Conservation (phyloP, 2,329 filamentous ascomycete genomes). For the Penicillium freii region DNA sequence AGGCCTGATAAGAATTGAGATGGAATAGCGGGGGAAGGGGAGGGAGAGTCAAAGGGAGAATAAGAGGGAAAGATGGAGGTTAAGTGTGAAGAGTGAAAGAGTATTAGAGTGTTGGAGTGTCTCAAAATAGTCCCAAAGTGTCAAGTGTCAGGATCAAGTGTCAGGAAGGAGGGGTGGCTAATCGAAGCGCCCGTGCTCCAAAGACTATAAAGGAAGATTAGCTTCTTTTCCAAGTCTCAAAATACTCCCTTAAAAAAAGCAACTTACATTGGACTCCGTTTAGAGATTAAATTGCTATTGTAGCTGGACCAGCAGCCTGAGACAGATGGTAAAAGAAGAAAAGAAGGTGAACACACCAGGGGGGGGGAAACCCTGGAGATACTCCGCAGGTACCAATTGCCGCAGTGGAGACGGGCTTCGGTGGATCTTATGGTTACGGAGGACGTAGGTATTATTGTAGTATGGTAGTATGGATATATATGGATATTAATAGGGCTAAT, state of each 20-base stretch:
- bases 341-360: slow-evolving; percentile 2
- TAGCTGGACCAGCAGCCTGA: slow-evolving; percentile 13
- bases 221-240: background rate
- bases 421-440: background rate
- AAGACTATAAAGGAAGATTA: slow-evolving; percentile 4
- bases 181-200: slow-evolving; percentile 3
- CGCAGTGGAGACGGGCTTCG: slow-evolving; percentile 2
- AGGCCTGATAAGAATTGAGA: background rate
- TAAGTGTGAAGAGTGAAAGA: background rate
- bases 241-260: background rate
- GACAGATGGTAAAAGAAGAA: background rate
- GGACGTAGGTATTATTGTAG: background rate
- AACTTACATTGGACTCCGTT: background rate
- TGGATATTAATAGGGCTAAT: background rate
- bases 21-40: slow-evolving; percentile 1
- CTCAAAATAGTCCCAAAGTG: background rate
- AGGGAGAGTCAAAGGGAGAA: background rate
- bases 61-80: background rate
- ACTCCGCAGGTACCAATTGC: slow-evolving; percentile 14
- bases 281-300: slow-evolving; percentile 1
- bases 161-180: slow-evolving; percentile 8
- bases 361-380: slow-evolving; percentile 1
- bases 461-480: no score
- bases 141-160: background rate
- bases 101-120: background rate